These are phyloP conservation scores for Floccularia luteovirens DNA, from an alignment of 768 basidiomycete species.

Conservation along the genomic window DNA sequence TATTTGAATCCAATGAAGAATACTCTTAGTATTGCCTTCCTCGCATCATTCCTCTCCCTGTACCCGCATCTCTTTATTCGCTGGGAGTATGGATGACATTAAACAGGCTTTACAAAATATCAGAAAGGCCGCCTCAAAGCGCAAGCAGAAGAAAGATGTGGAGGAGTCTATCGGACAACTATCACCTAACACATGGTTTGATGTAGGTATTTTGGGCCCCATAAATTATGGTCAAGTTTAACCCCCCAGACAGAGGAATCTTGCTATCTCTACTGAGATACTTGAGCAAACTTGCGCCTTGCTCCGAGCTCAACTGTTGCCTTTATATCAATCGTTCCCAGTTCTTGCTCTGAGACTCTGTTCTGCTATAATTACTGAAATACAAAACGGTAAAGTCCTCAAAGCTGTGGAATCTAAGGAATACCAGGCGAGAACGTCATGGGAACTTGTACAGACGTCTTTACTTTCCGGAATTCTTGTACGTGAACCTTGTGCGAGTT, in stretches of 20 bases:
- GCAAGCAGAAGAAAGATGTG: slow-evolving; percentile 17
- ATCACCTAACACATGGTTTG: slow-evolving; percentile 30
- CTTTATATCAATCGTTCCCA: slow-evolving; percentile 33
- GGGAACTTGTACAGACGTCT: slow-evolving; percentile 38
- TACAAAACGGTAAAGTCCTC: slow-evolving; percentile 29
- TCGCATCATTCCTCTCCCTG: neutral
- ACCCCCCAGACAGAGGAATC: slow-evolving; percentile 35
- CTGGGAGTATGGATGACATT: slow-evolving; percentile 15
- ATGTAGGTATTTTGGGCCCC: slow-evolving; percentile 24
- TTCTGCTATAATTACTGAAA: slow-evolving; percentile 27
- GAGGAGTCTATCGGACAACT: slow-evolving; percentile 29
- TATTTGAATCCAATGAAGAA: too few species aligned
- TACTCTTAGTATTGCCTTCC: too few species aligned
- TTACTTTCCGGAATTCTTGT: slow-evolving; percentile 42
- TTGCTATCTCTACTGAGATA: slow-evolving; percentile 24
- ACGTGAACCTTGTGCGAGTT: slow-evolving; percentile 6
- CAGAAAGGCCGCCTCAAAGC: slow-evolving; percentile 17
- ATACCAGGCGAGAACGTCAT: slow-evolving; percentile 14
- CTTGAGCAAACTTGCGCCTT: slow-evolving; percentile 28
- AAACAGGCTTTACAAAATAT: slow-evolving; percentile 22
- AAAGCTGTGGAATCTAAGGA: slow-evolving; percentile 14
- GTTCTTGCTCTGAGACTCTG: slow-evolving; percentile 31
- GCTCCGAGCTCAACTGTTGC: slow-evolving; percentile 33
- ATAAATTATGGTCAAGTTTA: slow-evolving; percentile 1
- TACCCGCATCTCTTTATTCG: neutral